phyloP scores from a whole-genome alignment of 225 moss, liverwort and hornwort species.

The Ulota crispa region DNA sequence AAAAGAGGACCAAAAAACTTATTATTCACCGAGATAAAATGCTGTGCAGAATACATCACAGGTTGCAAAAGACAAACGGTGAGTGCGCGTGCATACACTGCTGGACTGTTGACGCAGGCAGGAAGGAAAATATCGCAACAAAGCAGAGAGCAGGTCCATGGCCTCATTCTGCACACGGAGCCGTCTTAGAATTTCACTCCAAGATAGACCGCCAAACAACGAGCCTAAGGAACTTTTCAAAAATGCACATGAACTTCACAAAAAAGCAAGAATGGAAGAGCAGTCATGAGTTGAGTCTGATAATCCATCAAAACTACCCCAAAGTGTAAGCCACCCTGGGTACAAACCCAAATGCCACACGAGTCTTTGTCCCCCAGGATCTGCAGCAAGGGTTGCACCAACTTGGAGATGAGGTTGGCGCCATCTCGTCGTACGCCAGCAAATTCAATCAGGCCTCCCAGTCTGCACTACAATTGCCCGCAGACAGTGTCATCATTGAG shows the following conservation, averaged over 20 bases:
- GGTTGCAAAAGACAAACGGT: slow-evolving; percentile 11
- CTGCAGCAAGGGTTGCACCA: slow-evolving; percentile 94
- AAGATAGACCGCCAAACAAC: not conserved
- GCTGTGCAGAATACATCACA: not conserved
- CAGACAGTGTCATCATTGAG: not conserved
- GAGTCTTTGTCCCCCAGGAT: slow-evolving; percentile 96
- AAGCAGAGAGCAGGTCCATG: slow-evolving; percentile 78
- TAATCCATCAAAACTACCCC: slow-evolving; percentile 57
- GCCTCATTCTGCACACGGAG: slow-evolving; percentile 75
- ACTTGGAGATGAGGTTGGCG: slow-evolving; percentile 81
- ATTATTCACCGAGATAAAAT: not conserved
- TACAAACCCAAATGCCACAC: slow-evolving; percentile 97
- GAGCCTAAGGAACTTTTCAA: not conserved
- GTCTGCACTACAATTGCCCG: slow-evolving; percentile 46
- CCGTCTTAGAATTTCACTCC: not conserved
- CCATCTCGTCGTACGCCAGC: slow-evolving; percentile 95
- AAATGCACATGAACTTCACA: not conserved
- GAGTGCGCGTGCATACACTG: slow-evolving; percentile 59
- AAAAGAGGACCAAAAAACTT: not conserved
- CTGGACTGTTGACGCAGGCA: slow-evolving; percentile 94
- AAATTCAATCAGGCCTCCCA: slow-evolving; percentile 83
- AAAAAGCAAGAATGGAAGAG: slow-evolving; percentile 11
- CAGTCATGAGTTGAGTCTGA: slow-evolving; percentile 34
- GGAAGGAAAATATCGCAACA: slow-evolving; percentile 88
- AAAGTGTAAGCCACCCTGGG: slow-evolving; percentile 63